These are phyloP conservation scores for Ganoderma meredithae DNA, from an alignment of 1,284 basidiomycete species.

Conservation along the genomic window DNA sequence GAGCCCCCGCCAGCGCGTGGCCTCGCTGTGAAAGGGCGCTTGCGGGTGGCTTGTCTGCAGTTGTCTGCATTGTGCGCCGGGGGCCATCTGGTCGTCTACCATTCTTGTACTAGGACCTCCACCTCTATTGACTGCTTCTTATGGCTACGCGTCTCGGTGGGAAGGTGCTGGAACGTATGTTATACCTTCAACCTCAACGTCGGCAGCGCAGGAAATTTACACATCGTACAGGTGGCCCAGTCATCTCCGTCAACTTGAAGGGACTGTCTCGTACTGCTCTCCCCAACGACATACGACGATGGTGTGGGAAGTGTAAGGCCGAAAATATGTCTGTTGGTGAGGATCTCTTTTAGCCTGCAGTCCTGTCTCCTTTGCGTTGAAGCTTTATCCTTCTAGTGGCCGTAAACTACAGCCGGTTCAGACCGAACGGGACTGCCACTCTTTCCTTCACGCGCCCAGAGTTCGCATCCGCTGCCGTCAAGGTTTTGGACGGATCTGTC, in stretches of 20 bases:
- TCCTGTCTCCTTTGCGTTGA: not conserved
- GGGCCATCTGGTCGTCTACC: not conserved
- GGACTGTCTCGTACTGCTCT: conserved; percentile 58
- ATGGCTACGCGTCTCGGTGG: conserved; percentile 11
- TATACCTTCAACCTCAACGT: too few species aligned
- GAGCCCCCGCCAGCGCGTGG: not conserved
- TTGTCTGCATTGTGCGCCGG: too few species aligned
- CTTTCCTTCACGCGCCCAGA: conserved; percentile 58
- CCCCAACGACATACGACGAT: conserved; percentile 62
- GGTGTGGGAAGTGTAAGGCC: conserved; percentile 53
- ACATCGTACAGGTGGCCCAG: not conserved
- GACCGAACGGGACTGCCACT: conserved; percentile 61
- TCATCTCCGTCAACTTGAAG: conserved; percentile 7
- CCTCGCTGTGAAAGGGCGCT: not conserved
- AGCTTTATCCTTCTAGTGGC: conserved; percentile 50
- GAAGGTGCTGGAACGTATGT: not conserved
- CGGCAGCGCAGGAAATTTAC: not conserved
- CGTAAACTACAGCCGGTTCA: conserved; percentile 65
- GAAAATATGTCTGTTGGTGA: conserved; percentile 62
- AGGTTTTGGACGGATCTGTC: conserved; percentile 48
- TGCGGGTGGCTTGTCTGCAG: not conserved
- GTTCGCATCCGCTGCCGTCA: conserved; percentile 50
- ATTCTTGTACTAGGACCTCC: too few species aligned
- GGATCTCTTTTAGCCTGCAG: conserved; percentile 16
- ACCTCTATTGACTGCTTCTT: not conserved